A percentile compares a stretch with the other conserved stretches of the same genome.
Conservation (phyloP, 2,329 filamentous ascomycete genomes). For the Nothophoma quercina region DNA sequence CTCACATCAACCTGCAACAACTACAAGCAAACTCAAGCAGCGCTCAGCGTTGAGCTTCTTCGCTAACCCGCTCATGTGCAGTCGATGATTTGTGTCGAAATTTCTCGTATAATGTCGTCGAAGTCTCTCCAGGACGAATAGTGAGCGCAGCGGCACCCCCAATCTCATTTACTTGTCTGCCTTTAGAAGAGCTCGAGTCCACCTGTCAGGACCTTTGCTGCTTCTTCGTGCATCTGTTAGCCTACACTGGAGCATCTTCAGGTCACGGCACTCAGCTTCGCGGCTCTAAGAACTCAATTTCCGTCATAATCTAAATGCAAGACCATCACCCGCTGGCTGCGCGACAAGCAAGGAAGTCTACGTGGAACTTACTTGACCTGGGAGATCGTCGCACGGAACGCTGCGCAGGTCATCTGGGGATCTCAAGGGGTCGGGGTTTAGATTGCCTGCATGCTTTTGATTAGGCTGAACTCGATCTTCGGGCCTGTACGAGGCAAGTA, state of each 20-base stretch:
- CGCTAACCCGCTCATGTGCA: too few relatives aligned
- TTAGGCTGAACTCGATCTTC: conserved; percentile 40
- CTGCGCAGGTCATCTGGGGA: conserved; percentile 9
- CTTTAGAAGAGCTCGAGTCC: too few relatives aligned
- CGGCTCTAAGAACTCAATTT: conserved; percentile 11
- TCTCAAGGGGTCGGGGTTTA: conserved; percentile 31
- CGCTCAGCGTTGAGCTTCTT: background rate
- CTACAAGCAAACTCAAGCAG: background rate
- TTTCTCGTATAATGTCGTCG: too few relatives aligned
- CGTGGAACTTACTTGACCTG: conserved; percentile 1
- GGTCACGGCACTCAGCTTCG: background rate
- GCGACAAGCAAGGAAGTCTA: conserved; percentile 1
- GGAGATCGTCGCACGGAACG: background rate
- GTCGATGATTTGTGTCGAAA: too few relatives aligned
- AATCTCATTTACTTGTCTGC: background rate
- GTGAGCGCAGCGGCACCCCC: too few relatives aligned
- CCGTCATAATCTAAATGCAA: conserved; percentile 1
- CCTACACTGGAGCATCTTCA: background rate
- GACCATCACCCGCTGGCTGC: background rate
- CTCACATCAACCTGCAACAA: too few relatives aligned
- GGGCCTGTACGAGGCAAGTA: conserved; percentile 1
- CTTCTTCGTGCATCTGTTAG: background rate
- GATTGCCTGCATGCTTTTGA: conserved; percentile 36
- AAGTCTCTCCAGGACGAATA: too few relatives aligned
- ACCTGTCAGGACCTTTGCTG: too few relatives aligned